phyloP scores from a whole-genome alignment of 108 stramenopile species.

The Nitzschia sp. region DNA sequence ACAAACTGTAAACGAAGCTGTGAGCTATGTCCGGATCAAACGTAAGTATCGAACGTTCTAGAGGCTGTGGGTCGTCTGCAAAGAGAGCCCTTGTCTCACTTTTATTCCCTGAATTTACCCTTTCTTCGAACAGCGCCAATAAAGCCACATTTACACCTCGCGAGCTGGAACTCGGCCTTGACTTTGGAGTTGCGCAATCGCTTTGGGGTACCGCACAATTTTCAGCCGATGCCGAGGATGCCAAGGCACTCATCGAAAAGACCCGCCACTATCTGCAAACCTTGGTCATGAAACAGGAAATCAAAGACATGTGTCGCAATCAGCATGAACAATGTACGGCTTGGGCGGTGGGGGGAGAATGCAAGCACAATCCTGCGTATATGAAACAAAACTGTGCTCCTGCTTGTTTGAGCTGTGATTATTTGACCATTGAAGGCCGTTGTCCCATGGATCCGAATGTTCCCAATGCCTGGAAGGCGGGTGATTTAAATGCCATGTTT shows the following conservation, averaged over 20 bases:
- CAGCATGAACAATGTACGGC: slow-evolving; percentile 47
- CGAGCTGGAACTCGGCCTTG: neutral
- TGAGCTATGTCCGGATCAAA: slow-evolving; percentile 3
- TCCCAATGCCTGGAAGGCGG: slow-evolving; percentile 52
- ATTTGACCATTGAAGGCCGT: slow-evolving; percentile 44
- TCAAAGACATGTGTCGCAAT: slow-evolving; percentile 44
- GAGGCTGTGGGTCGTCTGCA: too few relatives aligned
- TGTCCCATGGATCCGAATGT: slow-evolving; percentile 66
- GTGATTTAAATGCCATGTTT: slow-evolving; percentile 73
- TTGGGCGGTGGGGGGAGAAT: slow-evolving; percentile 64
- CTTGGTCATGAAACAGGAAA: neutral
- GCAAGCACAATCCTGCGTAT: slow-evolving; percentile 46
- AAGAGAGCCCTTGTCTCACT: too few relatives aligned
- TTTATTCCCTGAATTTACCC: too few relatives aligned
- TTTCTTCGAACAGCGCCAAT: too few relatives aligned
- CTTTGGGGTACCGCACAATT: neutral
- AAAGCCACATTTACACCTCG: too few relatives aligned
- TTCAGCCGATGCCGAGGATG: neutral
- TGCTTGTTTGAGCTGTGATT: slow-evolving; percentile 68
- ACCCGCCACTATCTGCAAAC: slow-evolving; percentile 9
- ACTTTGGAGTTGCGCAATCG: neutral
- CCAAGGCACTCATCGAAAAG: neutral
- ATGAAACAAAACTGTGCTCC: slow-evolving; percentile 56
- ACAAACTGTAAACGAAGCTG: slow-evolving; percentile 41
- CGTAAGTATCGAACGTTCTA: too few relatives aligned